These are phyloP conservation scores for Leccinum subgranulosum DNA, from an alignment of 768 basidiomycete species.

Conservation along the genomic window DNA sequence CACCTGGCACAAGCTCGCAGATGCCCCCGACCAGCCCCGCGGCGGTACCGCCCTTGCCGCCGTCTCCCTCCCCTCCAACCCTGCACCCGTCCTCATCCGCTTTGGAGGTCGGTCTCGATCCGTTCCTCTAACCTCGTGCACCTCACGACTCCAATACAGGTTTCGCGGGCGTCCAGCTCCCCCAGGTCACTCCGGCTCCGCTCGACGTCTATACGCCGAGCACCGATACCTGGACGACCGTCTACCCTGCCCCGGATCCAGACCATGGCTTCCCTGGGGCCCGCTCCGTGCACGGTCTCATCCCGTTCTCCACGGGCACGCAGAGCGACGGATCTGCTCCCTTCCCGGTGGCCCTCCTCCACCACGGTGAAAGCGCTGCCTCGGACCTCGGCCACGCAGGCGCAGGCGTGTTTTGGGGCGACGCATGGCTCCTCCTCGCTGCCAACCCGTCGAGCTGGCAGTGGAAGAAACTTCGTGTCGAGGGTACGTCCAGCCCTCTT, in stretches of 20 bases:
- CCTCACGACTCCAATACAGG: conserved; percentile 15
- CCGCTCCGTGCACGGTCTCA: conserved; percentile 36
- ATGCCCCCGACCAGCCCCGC: conserved; percentile 37
- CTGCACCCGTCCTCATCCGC: conserved; percentile 31
- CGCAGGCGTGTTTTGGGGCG: conserved; percentile 39
- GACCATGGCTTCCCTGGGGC: conserved; percentile 30
- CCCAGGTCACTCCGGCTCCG: conserved; percentile 16
- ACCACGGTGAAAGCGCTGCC: conserved; percentile 36
- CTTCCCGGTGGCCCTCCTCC: conserved; percentile 28
- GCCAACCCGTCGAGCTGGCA: conserved; percentile 1
- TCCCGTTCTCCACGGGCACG: conserved; percentile 15
- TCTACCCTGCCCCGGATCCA: conserved; percentile 25
- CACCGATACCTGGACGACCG: conserved; percentile 21
- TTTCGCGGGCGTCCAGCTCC: conserved; percentile 37
- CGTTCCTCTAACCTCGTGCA: rapidly evolving
- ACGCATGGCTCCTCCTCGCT: conserved; percentile 36
- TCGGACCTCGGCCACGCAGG: conserved; percentile 37
- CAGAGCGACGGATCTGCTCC: not conserved
- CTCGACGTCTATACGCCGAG: conserved; percentile 36
- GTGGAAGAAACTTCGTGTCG: conserved; percentile 26
- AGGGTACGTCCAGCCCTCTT: not conserved
- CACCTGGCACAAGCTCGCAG: conserved; percentile 32
- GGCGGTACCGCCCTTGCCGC: conserved; percentile 40
- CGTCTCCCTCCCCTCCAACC: conserved; percentile 14
- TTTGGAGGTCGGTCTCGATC: conserved; percentile 30